phyloP scores from a whole-genome alignment of 2,329 filamentous ascomycete genomes.

The Fusarium sp. region DNA sequence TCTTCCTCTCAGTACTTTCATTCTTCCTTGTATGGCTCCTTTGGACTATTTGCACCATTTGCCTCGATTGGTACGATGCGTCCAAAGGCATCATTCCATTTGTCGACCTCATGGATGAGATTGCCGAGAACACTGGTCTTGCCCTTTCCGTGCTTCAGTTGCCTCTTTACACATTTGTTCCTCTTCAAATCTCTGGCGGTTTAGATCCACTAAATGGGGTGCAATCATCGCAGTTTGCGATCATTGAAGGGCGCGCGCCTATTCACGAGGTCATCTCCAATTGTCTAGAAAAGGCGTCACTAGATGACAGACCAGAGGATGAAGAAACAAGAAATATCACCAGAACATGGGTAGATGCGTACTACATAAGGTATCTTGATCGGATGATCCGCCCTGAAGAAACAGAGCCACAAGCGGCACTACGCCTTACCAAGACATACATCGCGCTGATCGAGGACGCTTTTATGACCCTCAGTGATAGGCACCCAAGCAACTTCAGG shows the following conservation, averaged over 20 bases:
- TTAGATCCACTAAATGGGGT: background rate
- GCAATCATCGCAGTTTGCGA: background rate
- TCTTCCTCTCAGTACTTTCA: background rate
- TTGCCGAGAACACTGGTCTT: background rate
- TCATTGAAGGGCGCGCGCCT: accelerated
- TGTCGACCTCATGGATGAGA: background rate
- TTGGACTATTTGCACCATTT: accelerated
- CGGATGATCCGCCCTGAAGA: background rate
- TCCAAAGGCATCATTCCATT: background rate
- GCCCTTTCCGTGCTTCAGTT: background rate
- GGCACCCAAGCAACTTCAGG: background rate
- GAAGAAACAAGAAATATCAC: no score
- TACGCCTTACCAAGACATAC: background rate
- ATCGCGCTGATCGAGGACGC: background rate
- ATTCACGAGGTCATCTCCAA: background rate
- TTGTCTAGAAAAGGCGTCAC: background rate
- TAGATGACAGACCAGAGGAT: no score
- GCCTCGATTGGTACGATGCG: background rate
- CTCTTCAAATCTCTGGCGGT: background rate
- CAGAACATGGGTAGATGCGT: no score
- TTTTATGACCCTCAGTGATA: background rate
- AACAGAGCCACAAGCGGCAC: background rate
- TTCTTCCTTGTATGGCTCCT: background rate
- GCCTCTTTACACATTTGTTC: background rate
- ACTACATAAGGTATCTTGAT: no score